Conservation (phyloP, 176 grass and related monocot genomes). For the Oryza nivara region DNA sequence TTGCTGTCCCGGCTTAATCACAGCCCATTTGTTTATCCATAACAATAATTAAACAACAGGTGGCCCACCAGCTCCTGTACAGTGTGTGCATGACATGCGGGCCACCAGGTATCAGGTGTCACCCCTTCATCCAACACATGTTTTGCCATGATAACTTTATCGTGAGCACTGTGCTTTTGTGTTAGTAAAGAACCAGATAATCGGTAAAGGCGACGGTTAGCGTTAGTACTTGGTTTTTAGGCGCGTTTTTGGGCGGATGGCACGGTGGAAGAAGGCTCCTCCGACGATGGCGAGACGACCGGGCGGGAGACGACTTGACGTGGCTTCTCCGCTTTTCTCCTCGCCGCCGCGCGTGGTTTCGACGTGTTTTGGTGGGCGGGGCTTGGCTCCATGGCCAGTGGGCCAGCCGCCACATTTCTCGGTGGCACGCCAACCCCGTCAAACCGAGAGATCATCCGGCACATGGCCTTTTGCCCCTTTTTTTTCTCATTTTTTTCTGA, state of each 20-base stretch:
- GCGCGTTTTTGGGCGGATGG: conserved; percentile 12
- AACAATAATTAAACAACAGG: conserved; percentile 5
- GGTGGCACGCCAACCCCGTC: conserved; percentile 7
- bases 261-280: background rate
- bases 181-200: no score
- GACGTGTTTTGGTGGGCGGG: conserved; percentile 21
- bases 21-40: conserved; percentile 14
- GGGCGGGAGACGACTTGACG: background rate
- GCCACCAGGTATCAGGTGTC: background rate
- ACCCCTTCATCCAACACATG: no score
- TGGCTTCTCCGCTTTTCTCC: background rate
- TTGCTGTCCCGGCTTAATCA: conserved; percentile 25
- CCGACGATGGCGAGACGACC: conserved; percentile 15
- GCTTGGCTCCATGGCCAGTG: background rate
- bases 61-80: background rate
- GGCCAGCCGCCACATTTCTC: conserved; percentile 10
- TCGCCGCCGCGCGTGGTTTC: background rate
- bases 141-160: no score
- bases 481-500: background rate
- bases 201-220: background rate
- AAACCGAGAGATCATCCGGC: background rate
- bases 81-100: background rate
- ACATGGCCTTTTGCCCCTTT: background rate
- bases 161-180: background rate
- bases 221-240: background rate